Base-by-base conservation (phyloP, 2,329 filamentous ascomycete species). In the Fusarium chaquense region DNA sequence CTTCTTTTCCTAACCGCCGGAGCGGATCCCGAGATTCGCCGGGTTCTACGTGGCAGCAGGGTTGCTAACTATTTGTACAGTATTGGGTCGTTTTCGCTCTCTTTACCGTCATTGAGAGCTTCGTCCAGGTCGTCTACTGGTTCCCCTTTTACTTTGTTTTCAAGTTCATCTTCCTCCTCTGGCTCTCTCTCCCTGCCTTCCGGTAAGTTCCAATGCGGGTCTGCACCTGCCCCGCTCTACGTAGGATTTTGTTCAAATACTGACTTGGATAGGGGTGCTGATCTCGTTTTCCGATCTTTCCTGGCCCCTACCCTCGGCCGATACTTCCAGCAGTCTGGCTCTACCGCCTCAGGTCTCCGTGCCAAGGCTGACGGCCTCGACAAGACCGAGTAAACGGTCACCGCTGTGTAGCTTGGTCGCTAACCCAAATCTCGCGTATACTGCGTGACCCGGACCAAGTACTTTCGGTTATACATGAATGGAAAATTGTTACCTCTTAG, bases 71-170 rank as follows among this genome's bases (percentile, higher is more conserved):
- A 13, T 68, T 43, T 40, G 30, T 41, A 18, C 52, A 93, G 90
- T 97, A 97, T 86, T 97, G 93, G 93, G 92, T 97, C 64, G 91
- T 93, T 67, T 96, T 93, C 78, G 85, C 92, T 58, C 91, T 93
- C 83, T 89, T 96, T 82, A 94, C 91, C 67, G 91, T 96, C 51
- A 79, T 93, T 75, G 93, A 97, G 87, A 94, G 91, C 81, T 87
- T 92, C 67, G 83, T 97, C 77, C 94, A 87, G 83, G 91, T 93
- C 70, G 92, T 95, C 70, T 96, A 96, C 88, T 97, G 93, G 93
- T 93, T 97, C 86, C 92, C 96, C 79, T 99, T 99, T 86, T 99
- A 99, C 91, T 99, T 93, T 84, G 95, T 94, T 80, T 98, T 99
- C 92, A 99, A 99, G 89, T 98, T 99, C 80, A 86, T 97, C 79